Percentiles rank a stretch among this genome's conserved stretches.
These are phyloP conservation scores for Mucuna pruriens DNA, from an alignment of 306 rosid genomes.

Conservation along the genomic window DNA sequence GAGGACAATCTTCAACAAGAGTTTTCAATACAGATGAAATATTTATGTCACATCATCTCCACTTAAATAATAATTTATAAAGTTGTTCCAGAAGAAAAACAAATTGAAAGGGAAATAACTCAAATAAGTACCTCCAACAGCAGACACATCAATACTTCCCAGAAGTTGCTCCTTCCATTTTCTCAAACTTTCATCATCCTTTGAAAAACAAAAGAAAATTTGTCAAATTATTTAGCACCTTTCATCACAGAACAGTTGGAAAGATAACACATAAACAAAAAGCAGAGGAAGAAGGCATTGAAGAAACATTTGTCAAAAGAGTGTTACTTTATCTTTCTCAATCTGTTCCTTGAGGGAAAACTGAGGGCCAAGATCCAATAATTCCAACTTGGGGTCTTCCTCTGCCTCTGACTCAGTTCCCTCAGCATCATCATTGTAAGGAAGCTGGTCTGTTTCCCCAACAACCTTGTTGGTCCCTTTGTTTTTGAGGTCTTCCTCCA, in stretches of 20 bases:
- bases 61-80: neutral
- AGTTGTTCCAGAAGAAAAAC: neutral
- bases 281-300: neutral
- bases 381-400: conserved; percentile 55
- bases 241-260: conserved; percentile 8
- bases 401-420: conserved; percentile 55
- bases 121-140: conserved; percentile 73
- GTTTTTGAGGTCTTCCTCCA: conserved; percentile 52
- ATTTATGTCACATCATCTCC: conserved; percentile 7
- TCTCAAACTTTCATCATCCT: conserved; percentile 93
- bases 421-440: conserved; percentile 29
- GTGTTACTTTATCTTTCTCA: conserved; percentile 80
- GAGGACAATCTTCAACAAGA: neutral
- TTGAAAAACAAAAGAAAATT: conserved; percentile 3
- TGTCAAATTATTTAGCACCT: neutral
- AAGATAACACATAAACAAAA: neutral
- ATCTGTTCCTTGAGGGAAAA: conserved; percentile 87
- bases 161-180: conserved; percentile 93
- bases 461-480: conserved; percentile 46
- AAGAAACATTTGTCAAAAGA: conserved; percentile 10
- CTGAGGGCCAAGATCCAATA: conserved; percentile 84
- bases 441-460: conserved; percentile 39
- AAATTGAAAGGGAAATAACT: neutral
- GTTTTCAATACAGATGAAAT: conserved; percentile 13
- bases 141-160: conserved; percentile 76